Evolutionary conservation across 2,329 filamentous ascomycete species (phyloP).

Genomic region (Beauveria pseudobassiana): DNA sequence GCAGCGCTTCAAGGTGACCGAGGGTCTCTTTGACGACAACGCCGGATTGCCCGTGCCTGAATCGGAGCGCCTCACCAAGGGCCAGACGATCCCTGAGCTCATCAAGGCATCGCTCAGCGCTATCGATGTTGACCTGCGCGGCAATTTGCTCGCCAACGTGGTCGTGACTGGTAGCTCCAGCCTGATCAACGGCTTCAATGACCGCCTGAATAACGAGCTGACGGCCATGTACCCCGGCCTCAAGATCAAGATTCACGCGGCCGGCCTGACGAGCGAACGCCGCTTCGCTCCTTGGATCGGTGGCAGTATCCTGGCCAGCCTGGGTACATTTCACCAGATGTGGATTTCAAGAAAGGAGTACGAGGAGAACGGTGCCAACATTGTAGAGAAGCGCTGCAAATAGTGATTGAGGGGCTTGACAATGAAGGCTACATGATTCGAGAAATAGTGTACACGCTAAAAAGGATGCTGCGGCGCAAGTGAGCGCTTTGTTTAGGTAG

Average conservation of each 20-base stretch:
- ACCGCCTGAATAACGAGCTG: slow-evolving; percentile 81
- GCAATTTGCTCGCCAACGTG: slow-evolving; percentile 77
- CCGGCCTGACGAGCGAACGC: slow-evolving; percentile 78
- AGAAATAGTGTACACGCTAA: not conserved
- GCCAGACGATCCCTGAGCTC: slow-evolving; percentile 76
- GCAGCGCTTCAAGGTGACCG: slow-evolving; percentile 78
- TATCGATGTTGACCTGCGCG: slow-evolving; percentile 83
- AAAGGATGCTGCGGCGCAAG: not conserved
- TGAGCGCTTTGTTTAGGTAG: slow-evolving; percentile 2
- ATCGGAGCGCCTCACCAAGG: slow-evolving; percentile 49
- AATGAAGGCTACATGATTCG: not conserved
- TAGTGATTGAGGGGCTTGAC: slow-evolving; percentile 31
- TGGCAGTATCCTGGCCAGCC: slow-evolving; percentile 86
- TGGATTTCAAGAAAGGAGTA: slow-evolving; percentile 98
- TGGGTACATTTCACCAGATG: slow-evolving; percentile 99
- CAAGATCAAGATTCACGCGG: slow-evolving; percentile 80
- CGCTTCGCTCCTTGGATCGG: slow-evolving; percentile 95
- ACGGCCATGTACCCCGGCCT: slow-evolving; percentile 74
- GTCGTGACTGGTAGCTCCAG: slow-evolving; percentile 87
- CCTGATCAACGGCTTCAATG: slow-evolving; percentile 84
- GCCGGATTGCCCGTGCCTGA: slow-evolving; percentile 53
- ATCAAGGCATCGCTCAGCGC: slow-evolving; percentile 69
- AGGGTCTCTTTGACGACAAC: slow-evolving; percentile 85
- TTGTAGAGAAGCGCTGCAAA: slow-evolving; percentile 96
- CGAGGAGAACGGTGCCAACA: slow-evolving; percentile 82